Percentiles rank a stretch among this genome's conserved stretches.
phyloP scores from a whole-genome alignment of 257 asterid species.

The Nicotiana attenuata region DNA sequence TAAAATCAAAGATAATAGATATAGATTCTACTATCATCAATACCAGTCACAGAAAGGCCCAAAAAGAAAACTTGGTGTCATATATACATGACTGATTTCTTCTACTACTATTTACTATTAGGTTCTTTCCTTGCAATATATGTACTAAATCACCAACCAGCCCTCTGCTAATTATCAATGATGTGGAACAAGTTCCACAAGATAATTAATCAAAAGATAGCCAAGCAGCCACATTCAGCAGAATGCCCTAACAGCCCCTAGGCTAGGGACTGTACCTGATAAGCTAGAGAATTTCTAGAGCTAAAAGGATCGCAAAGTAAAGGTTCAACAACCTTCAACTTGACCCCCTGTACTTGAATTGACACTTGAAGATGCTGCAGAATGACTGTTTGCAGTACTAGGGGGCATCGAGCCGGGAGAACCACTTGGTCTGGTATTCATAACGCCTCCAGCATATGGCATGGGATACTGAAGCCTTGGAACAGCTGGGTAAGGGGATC shows the following conservation, averaged over 20 bases:
- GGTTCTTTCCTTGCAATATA: not conserved
- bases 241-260: not conserved
- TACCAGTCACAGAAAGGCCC: not conserved
- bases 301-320: not conserved
- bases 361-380: constrained; percentile 95
- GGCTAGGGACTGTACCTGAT: not conserved
- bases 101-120: not conserved
- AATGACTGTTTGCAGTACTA: constrained; percentile 44
- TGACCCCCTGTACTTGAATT: constrained; percentile 64
- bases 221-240: constrained; percentile 8
- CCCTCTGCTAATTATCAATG: not conserved
- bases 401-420: constrained; percentile 58
- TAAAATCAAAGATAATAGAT: not conserved
- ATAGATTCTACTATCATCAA: not conserved
- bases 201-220: not conserved
- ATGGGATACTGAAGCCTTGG: constrained; percentile 73
- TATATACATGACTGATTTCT: not conserved
- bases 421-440: constrained; percentile 41
- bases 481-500: constrained; percentile 57
- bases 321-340: constrained; percentile 59
- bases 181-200: not conserved
- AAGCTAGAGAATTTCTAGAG: not conserved
- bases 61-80: not conserved
- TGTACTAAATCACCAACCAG: not conserved
- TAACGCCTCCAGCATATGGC: constrained; percentile 57